These are phyloP conservation scores for Barnettozyma vustinii DNA, from an alignment of 805 yeast species.

Conservation along the genomic window DNA sequence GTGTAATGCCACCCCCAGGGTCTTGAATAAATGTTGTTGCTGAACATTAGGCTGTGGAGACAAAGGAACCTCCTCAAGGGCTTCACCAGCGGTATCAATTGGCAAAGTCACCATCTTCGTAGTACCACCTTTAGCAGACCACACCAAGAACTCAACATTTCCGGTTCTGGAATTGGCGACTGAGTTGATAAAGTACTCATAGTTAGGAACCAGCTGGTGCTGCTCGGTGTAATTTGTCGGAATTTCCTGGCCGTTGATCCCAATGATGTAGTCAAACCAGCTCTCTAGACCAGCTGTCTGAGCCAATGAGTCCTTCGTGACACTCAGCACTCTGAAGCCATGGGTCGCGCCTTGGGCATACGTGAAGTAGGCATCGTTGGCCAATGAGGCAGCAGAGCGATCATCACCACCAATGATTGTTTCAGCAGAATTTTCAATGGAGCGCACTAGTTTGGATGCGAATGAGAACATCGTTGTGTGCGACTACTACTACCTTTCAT, in stretches of 20 bases:
- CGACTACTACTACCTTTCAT: no score
- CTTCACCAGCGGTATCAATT: slow-evolving; percentile 22
- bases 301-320: slow-evolving; percentile 42
- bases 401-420: slow-evolving; percentile 25
- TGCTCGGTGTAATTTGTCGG: slow-evolving; percentile 31
- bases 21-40: slow-evolving; percentile 35
- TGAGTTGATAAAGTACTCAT: slow-evolving; percentile 38
- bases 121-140: slow-evolving; percentile 85
- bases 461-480: slow-evolving; percentile 45
- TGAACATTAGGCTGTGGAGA: slow-evolving; percentile 15
- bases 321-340: slow-evolving; percentile 58
- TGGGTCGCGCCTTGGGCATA: slow-evolving; percentile 26
- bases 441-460: slow-evolving; percentile 57
- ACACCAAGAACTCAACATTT: slow-evolving; percentile 53
- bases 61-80: slow-evolving; percentile 26
- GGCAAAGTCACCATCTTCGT: slow-evolving; percentile 36
- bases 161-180: slow-evolving; percentile 34
- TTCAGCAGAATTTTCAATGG: slow-evolving; percentile 39
- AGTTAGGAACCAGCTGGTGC: slow-evolving; percentile 36
- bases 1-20: slow-evolving; percentile 65
- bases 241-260: slow-evolving; percentile 66
- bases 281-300: slow-evolving; percentile 60
- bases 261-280: slow-evolving; percentile 84
- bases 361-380: slow-evolving; percentile 24
- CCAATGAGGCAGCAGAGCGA: slow-evolving; percentile 20